phyloP scores from a whole-genome alignment of 768 basidiomycete genomes.

The Lactifluus piperatus region DNA sequence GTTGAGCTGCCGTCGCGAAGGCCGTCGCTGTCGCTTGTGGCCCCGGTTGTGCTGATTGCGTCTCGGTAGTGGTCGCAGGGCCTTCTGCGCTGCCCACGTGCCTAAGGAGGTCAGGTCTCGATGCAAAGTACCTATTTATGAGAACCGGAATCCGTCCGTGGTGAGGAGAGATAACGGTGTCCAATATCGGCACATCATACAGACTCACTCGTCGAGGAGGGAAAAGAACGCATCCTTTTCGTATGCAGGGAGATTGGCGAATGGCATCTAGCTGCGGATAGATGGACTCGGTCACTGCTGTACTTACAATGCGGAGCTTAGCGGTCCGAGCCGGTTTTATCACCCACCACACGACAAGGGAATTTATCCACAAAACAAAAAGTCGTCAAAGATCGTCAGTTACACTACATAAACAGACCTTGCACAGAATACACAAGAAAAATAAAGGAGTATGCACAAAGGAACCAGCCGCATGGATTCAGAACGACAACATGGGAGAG shows the following conservation, averaged over 20 bases:
- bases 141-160: background rate
- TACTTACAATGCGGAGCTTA: too few relatives aligned
- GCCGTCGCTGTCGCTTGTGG: constrained; percentile 1
- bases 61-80: background rate
- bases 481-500: background rate
- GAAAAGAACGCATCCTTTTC: constrained; percentile 81
- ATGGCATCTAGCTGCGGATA: too few relatives aligned
- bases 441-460: background rate
- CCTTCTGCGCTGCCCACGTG: background rate
- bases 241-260: constrained; percentile 50
- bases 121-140: constrained; percentile 12
- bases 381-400: constrained; percentile 14
- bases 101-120: constrained; percentile 20
- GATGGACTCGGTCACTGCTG: too few relatives aligned
- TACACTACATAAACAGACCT: constrained; percentile 13
- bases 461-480: background rate
- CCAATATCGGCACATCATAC: constrained; percentile 2
- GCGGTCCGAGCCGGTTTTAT: background rate
- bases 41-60: background rate
- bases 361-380: constrained; percentile 2
- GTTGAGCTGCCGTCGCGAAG: constrained; percentile 21
- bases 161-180: background rate
- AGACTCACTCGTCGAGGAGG: constrained; percentile 62
- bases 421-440: background rate
- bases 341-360: background rate